These are phyloP conservation scores for Zea mays DNA, from an alignment of 176 grass and related monocot species.

Conservation along the genomic window Zm-B73-REFERENCE-NAM-5.0 NC_050103.1:162642501-162643000, in stretches of 20 bases:
- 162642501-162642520: conserved; percentile 74
- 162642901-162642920: not conserved
- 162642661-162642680: conserved; percentile 97
- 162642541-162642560: not conserved
- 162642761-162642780: not conserved
- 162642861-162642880: not conserved
- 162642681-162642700: conserved; percentile 82
- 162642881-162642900: not conserved
- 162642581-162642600: conserved; percentile 82
- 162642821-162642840: conserved; percentile 92
- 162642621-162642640: conserved; percentile 85
- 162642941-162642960: not conserved
- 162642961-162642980: not conserved
- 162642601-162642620: conserved; percentile 84
- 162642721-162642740: not conserved
- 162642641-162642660: conserved; percentile 90
- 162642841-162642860: conserved; percentile 62
- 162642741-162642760: not conserved
- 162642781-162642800: conserved; percentile 72
- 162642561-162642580: conserved; percentile 10
- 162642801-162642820: conserved; percentile 90
- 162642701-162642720: conserved; percentile 68
- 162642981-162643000: not conserved
- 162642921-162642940: not conserved
- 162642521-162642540: not conserved